Percentiles rank a stretch among this genome's conserved stretches.
Conservation (phyloP, 257 asterid species). For the Solanum dulcamara region DNA sequence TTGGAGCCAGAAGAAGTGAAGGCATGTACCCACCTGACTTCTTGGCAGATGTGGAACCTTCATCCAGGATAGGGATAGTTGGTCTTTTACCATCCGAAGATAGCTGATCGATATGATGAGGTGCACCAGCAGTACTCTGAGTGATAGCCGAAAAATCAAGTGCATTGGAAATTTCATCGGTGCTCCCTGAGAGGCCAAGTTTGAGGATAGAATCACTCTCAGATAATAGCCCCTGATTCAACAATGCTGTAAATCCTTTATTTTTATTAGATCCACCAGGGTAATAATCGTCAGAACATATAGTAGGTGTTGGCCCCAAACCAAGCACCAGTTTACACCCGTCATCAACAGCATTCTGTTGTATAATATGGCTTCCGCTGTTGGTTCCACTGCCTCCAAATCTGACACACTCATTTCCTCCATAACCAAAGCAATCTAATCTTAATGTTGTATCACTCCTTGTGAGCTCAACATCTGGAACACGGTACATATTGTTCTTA, state of each 20-base stretch:
- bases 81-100: conserved; percentile 19
- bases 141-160: conserved; percentile 41
- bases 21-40: conserved; percentile 87
- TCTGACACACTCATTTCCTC: conserved; percentile 23
- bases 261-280: conserved; percentile 23
- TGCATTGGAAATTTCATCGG: conserved; percentile 31
- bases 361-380: conserved; percentile 13
- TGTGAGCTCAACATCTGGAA: conserved; percentile 26
- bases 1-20: conserved; percentile 60
- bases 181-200: conserved; percentile 55
- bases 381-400: conserved; percentile 21
- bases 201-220: conserved; percentile 47
- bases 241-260: conserved; percentile 19
- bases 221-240: conserved; percentile 25
- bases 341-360: conserved; percentile 44
- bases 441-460: conserved; percentile 60
- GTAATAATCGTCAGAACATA: conserved; percentile 34
- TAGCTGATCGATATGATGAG: conserved; percentile 24
- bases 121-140: conserved; percentile 17
- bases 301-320: conserved; percentile 73
- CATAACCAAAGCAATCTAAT: conserved; percentile 67
- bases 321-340: conserved; percentile 88
- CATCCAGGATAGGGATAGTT: conserved; percentile 45
- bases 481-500: conserved; percentile 25
- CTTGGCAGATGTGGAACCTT: conserved; percentile 96